Conservation (phyloP, 805 yeast species). For the Blastobotrys parvus region DNA sequence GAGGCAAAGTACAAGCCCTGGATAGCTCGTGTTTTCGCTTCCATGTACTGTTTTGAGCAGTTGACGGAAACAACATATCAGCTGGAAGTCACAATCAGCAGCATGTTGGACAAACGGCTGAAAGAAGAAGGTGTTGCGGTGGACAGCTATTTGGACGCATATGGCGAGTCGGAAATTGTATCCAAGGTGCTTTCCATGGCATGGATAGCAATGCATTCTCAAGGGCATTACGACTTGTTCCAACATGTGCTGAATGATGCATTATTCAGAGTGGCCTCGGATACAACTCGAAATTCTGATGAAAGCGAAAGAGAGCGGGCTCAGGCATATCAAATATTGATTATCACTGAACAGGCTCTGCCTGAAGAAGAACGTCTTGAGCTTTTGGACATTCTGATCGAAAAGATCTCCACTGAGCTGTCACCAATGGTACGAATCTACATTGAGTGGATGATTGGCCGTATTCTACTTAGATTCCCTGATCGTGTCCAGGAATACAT, state of each 20-base stretch:
- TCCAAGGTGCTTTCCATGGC: constrained; percentile 44
- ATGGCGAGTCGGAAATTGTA: constrained; percentile 52
- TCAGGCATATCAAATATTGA: constrained; percentile 49
- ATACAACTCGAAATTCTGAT: constrained; percentile 19
- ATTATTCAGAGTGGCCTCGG: constrained; percentile 26
- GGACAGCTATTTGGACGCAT: constrained; percentile 37
- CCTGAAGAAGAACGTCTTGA: constrained; percentile 18
- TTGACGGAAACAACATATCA: constrained; percentile 47
- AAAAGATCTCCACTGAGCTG: constrained; percentile 49
- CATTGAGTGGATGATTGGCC: constrained; percentile 69
- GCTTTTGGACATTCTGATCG: constrained; percentile 25
- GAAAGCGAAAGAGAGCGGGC: constrained; percentile 66
- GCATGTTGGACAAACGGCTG: constrained; percentile 36
- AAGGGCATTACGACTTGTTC: constrained; percentile 12
- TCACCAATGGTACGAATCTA: constrained; percentile 71
- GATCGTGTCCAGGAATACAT: constrained; percentile 17
- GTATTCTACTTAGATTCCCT: constrained; percentile 29
- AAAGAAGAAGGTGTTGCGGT: constrained; percentile 24
- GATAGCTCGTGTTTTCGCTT: constrained; percentile 43
- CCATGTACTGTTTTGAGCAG: constrained; percentile 42
- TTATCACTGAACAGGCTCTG: constrained; percentile 34
- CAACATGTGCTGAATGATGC: constrained; percentile 30
- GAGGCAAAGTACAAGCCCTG: constrained; percentile 31
- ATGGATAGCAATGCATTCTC: constrained; percentile 28
- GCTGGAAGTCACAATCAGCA: constrained; percentile 50